Evolutionary conservation across 441 rosid genomes (phyloP).

Genomic region (Gossypium aridum): DNA sequence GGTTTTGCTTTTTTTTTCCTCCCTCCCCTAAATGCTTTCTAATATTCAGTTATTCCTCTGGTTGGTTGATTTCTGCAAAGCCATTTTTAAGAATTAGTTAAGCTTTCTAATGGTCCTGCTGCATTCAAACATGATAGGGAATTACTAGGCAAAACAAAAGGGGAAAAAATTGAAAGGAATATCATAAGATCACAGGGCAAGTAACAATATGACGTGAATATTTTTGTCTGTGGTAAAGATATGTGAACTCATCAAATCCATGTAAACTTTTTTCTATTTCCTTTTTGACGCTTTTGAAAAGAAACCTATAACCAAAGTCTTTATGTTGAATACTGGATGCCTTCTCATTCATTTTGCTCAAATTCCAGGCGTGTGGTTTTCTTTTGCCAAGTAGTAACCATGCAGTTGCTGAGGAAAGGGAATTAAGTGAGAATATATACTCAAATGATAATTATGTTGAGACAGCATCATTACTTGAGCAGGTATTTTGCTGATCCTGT

Average conservation of each 20-base stretch:
- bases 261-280: not conserved
- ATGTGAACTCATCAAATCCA: not conserved
- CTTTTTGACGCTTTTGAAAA: not conserved
- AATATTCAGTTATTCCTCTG: slow-evolving; percentile 2
- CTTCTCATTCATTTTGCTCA: slow-evolving; percentile 1
- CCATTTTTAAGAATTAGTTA: not conserved
- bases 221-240: not conserved
- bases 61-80: not conserved
- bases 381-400: slow-evolving; percentile 72
- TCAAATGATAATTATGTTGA: slow-evolving; percentile 48
- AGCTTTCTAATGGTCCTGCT: not conserved
- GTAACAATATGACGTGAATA: not conserved
- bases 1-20: not conserved
- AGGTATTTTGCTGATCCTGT: slow-evolving; percentile 41
- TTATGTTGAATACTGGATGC: not conserved
- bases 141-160: not conserved
- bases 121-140: not conserved
- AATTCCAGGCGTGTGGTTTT: slow-evolving; percentile 72
- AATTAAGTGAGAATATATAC: slow-evolving; percentile 67
- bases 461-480: slow-evolving; percentile 68
- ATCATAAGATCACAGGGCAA: not conserved
- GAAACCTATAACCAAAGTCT: not conserved
- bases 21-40: not conserved
- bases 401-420: slow-evolving; percentile 61
- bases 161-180: not conserved